Conservation (phyloP, 2,329 filamentous ascomycete genomes). For the Aspergillus hiratsukae region DNA sequence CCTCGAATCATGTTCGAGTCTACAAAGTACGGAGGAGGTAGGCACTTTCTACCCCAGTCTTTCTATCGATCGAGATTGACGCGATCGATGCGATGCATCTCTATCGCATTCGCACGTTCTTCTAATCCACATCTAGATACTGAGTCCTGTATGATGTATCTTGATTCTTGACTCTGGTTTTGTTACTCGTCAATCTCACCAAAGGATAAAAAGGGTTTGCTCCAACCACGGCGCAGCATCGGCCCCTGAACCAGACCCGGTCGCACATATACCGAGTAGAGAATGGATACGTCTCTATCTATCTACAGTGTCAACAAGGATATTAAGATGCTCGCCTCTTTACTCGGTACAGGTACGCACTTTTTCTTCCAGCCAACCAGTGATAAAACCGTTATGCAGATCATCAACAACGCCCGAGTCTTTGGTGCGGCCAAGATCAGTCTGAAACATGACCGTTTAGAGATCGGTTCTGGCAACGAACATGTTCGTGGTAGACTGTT, state of each 20-base stretch:
- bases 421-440: not conserved
- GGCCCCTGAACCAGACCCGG: constrained; percentile 6
- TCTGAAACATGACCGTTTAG: not conserved
- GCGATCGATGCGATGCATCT: not conserved
- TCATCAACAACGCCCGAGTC: not conserved
- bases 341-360: not conserved
- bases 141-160: not conserved
- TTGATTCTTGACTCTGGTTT: not conserved
- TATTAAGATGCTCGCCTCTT: not conserved
- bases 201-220: not conserved
- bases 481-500: not conserved
- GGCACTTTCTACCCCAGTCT: not conserved
- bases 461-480: not conserved
- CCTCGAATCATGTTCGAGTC: not conserved
- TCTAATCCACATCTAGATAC: not conserved
- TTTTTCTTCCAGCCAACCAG: not conserved
- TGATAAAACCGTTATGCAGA: not conserved
- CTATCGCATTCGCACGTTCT: not conserved
- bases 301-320: no score
- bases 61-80: not conserved
- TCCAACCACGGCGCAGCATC: not conserved
- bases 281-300: not conserved
- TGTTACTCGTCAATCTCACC: not conserved
- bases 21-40: no score
- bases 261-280: not conserved